Conservation (phyloP, 495 filamentous ascomycete species). For the Penicillium nucicola region DNA sequence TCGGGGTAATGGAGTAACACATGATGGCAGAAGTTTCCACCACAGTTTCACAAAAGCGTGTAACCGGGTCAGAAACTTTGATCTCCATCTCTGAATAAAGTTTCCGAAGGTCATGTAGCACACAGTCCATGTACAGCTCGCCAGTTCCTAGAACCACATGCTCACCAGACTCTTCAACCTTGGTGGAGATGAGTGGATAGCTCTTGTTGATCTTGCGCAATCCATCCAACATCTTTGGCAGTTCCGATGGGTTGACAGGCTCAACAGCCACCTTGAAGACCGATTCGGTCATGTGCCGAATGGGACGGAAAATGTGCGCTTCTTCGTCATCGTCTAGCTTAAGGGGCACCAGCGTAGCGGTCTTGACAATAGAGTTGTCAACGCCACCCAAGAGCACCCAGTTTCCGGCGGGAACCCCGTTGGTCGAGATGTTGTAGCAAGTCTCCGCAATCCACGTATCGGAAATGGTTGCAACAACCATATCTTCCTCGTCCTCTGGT, state of each 20-base stretch:
- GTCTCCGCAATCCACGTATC: constrained; percentile 94
- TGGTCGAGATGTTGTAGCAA: constrained; percentile 84
- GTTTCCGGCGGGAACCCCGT: constrained; percentile 93
- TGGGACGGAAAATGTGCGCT: constrained; percentile 88
- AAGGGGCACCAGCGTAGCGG: constrained; percentile 86
- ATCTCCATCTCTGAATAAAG: constrained; percentile 99
- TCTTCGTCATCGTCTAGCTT: constrained; percentile 83
- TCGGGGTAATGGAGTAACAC: constrained; percentile 95
- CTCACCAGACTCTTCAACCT: constrained; percentile 98
- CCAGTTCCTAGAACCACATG: constrained; percentile 93
- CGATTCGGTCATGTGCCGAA: constrained; percentile 93
- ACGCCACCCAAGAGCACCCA: constrained; percentile 87
- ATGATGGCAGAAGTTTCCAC: constrained; percentile 96
- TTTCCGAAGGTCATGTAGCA: constrained; percentile 87
- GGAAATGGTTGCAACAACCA: constrained; percentile 83
- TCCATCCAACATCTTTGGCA: constrained; percentile 99
- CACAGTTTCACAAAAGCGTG: constrained; percentile 97
- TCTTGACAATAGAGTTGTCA: constrained; percentile 98
- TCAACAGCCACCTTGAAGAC: constrained; percentile 98
- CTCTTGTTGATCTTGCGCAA: constrained; percentile 95
- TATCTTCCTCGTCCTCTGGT: constrained; percentile 96
- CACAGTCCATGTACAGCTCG: constrained; percentile 98
- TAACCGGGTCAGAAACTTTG: constrained; percentile 96
- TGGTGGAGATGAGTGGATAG: constrained; percentile 91
- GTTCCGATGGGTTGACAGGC: constrained; percentile 94